A percentile compares a stretch with the other conserved stretches of the same genome.
Evolutionary conservation across 2,329 filamentous ascomycete genomes (phyloP).

Genomic region (Leptographium flavum): DNA sequence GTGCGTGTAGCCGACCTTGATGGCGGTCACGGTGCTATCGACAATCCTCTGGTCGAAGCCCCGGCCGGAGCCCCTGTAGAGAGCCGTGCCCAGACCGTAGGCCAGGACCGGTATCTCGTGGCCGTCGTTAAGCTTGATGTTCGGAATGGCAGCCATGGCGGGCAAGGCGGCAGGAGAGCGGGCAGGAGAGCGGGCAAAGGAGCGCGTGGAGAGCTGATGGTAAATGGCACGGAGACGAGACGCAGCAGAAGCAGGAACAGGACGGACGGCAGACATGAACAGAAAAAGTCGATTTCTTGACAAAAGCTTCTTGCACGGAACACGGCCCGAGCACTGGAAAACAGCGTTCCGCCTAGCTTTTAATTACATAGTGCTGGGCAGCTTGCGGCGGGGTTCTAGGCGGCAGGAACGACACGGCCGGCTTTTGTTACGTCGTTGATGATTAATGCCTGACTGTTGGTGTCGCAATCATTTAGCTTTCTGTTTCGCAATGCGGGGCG

Average conservation of each 20-base stretch:
- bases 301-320: background rate
- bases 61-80: slow-evolving; percentile 37
- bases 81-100: slow-evolving; percentile 59
- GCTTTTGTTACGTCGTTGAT: too few relatives aligned
- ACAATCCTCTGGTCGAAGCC: slow-evolving; percentile 40
- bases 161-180: too few relatives aligned
- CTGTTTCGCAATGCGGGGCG: too few relatives aligned
- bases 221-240: background rate
- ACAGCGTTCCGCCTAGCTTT: too few relatives aligned
- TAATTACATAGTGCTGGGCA: too few relatives aligned
- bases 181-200: too few relatives aligned
- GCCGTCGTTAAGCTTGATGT: slow-evolving; percentile 59
- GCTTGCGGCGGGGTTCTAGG: too few relatives aligned
- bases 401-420: too few relatives aligned
- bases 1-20: slow-evolving; percentile 56
- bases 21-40: slow-evolving; percentile 41
- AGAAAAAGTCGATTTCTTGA: too few relatives aligned
- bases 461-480: too few relatives aligned
- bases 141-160: slow-evolving; percentile 26
- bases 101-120: slow-evolving; percentile 58
- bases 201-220: background rate
- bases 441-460: too few relatives aligned
- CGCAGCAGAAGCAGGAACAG: background rate
- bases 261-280: background rate
- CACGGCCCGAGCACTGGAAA: too few relatives aligned